Evolutionary conservation across 805 yeast species (phyloP), one percentile per base, ranked within the genome.

Genomic region (Vanderwaltozyma verrucispora): DNA sequence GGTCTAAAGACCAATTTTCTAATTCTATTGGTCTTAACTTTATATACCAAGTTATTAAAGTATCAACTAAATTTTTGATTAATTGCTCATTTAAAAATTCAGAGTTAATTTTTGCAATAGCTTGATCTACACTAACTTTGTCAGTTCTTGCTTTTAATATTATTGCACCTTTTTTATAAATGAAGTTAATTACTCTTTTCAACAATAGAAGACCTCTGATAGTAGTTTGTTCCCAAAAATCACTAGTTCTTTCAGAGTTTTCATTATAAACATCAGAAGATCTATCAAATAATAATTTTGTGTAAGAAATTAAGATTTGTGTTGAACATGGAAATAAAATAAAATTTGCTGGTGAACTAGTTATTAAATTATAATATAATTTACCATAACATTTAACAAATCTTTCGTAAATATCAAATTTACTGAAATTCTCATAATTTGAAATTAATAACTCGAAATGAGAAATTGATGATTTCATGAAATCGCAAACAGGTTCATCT

Each of bases 1-100:
- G 96, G 42, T 87, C 95, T 14, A 71, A 57, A 11, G 67, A 55
- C 97, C 97, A 92, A 28, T 74, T 64, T 48, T 83, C 94, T 33
- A 89, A 57, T 53, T 88, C 96, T 2, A 71, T 58, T 0, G 89
- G 86, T 41, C 77, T 74, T 33, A 88, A 59, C 39, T 80, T 72
- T 44, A 92, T 65, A 57, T 85, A 88, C 74, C 80, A 79, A 29
- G 70, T 67, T 41, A 87, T 77, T 26, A 88, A 63, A 30, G 82
- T 60, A 42, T 80, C 81, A 11, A 84, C 71, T 11, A 89, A 56
- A 18, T 72, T 69, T 19, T 67, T 67, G 16, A 84, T 62, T 12
- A 78, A 63, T 1, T 68, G 65, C 9, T 72, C 70, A 5, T 80
- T 72, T 55, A 85, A 76, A 40, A 82, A 69, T 19, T 74, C 73